A percentile compares a stretch with the other conserved stretches of the same genome.
These are phyloP conservation scores for Tulasnella sp. DNA, from an alignment of 768 basidiomycete genomes.

Conservation along the genomic window DNA sequence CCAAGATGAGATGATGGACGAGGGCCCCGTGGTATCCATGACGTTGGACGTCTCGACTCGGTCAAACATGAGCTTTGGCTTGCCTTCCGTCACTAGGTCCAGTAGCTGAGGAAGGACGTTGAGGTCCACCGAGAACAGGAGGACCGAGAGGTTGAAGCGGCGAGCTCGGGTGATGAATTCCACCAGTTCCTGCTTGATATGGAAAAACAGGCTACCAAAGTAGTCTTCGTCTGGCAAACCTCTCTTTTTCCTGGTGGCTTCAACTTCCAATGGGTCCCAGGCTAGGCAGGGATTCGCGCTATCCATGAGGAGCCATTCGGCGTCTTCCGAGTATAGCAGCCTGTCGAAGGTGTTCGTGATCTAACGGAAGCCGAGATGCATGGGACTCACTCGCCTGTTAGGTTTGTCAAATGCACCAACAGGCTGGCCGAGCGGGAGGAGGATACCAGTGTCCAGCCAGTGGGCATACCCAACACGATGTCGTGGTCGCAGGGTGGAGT, in stretches of 20 bases:
- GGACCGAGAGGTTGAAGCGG: constrained; percentile 27
- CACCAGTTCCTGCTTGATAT: constrained; percentile 26
- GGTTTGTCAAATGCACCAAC: constrained; percentile 32
- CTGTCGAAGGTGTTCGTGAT: too few species aligned
- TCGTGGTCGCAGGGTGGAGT: constrained; percentile 29
- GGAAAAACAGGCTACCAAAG: constrained; percentile 29
- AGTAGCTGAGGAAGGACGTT: constrained; percentile 28
- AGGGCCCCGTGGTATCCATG: constrained; percentile 31
- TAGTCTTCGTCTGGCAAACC: constrained; percentile 34
- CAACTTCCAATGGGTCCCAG: constrained; percentile 39
- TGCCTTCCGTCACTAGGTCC: constrained; percentile 20
- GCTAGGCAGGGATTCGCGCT: constrained; percentile 36
- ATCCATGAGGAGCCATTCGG: constrained; percentile 35
- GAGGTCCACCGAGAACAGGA: constrained; percentile 26
- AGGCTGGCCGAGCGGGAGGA: constrained; percentile 39
- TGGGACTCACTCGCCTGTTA: constrained; percentile 26
- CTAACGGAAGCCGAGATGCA: too few species aligned
- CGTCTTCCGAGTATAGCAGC: constrained; percentile 23
- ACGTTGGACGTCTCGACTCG: constrained; percentile 42
- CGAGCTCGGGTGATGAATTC: constrained; percentile 29
- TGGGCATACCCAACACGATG: constrained; percentile 35
- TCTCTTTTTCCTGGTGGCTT: constrained; percentile 28
- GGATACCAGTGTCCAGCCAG: constrained; percentile 31
- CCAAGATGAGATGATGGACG: constrained; percentile 28
- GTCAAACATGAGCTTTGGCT: constrained; percentile 35